Conservation (phyloP, 306 rosid genomes). For the Quercus robur region DNA sequence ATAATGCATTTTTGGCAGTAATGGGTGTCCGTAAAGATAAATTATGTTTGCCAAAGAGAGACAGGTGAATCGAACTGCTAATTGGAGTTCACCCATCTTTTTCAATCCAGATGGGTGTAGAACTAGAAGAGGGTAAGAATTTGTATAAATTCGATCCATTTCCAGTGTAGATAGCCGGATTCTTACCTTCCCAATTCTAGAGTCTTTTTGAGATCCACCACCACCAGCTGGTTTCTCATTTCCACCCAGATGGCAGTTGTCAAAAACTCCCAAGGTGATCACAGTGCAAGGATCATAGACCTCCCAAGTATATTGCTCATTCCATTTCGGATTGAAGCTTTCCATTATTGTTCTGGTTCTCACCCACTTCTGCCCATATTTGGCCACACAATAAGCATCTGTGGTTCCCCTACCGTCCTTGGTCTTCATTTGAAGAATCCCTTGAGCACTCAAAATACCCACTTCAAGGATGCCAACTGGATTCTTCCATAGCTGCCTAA, state of each 20-base stretch:
- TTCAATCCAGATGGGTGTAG: slow-evolving; percentile 55
- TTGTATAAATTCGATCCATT: slow-evolving; percentile 78
- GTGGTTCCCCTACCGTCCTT: slow-evolving; percentile 52
- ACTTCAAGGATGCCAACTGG: slow-evolving; percentile 85
- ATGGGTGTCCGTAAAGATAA: slow-evolving; percentile 70
- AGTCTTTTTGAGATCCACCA: slow-evolving; percentile 41
- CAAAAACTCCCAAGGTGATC: slow-evolving; percentile 70
- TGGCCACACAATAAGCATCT: slow-evolving; percentile 79
- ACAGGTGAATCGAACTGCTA: slow-evolving; percentile 72
- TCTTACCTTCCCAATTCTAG: slow-evolving; percentile 70
- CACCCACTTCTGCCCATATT: slow-evolving; percentile 83
- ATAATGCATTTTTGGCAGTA: slow-evolving; percentile 82
- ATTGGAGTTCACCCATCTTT: slow-evolving; percentile 80
- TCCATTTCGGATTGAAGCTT: slow-evolving; percentile 61
- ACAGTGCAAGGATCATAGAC: slow-evolving; percentile 71
- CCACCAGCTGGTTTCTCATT: slow-evolving; percentile 33
- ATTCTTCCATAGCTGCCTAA: slow-evolving; percentile 79
- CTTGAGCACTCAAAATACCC: slow-evolving; percentile 83
- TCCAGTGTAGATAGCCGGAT: slow-evolving; percentile 79
- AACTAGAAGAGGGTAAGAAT: slow-evolving; percentile 68
- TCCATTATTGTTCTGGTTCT: slow-evolving; percentile 68
- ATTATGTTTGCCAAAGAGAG: slow-evolving; percentile 66
- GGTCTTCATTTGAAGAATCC: slow-evolving; percentile 66
- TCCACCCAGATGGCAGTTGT: slow-evolving; percentile 68
- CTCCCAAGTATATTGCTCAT: slow-evolving; percentile 71